Conservation (phyloP, 768 basidiomycete genomes). For the Lactarius psammicola region DNA sequence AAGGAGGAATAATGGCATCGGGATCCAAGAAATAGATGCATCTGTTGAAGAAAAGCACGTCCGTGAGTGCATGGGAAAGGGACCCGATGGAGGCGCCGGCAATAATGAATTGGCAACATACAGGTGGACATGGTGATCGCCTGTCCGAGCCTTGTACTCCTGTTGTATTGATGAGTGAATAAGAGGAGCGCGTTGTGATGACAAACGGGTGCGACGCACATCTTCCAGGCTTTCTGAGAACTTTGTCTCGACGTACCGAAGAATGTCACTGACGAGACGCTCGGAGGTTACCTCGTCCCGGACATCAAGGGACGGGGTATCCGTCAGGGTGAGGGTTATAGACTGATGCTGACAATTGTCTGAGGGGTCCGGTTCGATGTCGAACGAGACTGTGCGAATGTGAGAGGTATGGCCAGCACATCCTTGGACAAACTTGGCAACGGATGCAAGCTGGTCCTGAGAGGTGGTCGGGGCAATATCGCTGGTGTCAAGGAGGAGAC, state of each 20-base stretch:
- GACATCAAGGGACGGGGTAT: slow-evolving; percentile 81
- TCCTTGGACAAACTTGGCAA: slow-evolving; percentile 81
- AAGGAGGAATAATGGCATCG: slow-evolving; percentile 71
- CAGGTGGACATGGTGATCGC: slow-evolving; percentile 82
- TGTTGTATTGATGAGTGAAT: slow-evolving; percentile 41
- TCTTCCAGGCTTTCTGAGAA: slow-evolving; percentile 74
- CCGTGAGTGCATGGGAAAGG: slow-evolving; percentile 25
- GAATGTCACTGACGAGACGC: slow-evolving; percentile 61
- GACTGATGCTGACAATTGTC: slow-evolving; percentile 45
- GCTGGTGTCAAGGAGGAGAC: slow-evolving; percentile 80
- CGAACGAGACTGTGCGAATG: slow-evolving; percentile 67
- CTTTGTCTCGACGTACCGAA: slow-evolving; percentile 68
- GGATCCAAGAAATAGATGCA: slow-evolving; percentile 90
- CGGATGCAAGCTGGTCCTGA: slow-evolving; percentile 74
- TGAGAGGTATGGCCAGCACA: slow-evolving; percentile 69
- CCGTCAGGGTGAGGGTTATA: slow-evolving; percentile 69
- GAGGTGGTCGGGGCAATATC: slow-evolving; percentile 58
- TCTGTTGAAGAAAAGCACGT: slow-evolving; percentile 39
- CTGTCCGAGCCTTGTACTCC: slow-evolving; percentile 69
- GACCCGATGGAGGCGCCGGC: slow-evolving; percentile 16
- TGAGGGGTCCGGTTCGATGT: slow-evolving; percentile 61
- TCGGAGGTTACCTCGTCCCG: slow-evolving; percentile 63
- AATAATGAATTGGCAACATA: slow-evolving; percentile 39
- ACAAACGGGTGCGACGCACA: slow-evolving; percentile 49
- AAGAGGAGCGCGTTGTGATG: slow-evolving; percentile 22